These are phyloP conservation scores for Hemisphaericaspora xylanilytica DNA, from an alignment of 1,139 yeast genomes.

Conservation along the genomic window DNA sequence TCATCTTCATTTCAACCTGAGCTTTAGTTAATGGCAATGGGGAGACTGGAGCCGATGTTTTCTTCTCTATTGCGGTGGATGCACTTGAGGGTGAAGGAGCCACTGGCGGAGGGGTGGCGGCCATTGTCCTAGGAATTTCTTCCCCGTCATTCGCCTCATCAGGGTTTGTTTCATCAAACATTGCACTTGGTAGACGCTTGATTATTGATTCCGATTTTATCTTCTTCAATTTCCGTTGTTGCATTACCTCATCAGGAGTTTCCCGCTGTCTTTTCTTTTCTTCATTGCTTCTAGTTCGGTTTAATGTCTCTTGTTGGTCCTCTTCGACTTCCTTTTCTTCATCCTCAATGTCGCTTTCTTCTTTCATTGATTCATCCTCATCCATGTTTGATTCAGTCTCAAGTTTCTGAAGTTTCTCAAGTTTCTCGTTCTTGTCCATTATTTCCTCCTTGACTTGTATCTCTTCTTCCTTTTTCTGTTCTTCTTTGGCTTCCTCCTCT, in stretches of 20 bases:
- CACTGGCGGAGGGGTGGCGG: neutral
- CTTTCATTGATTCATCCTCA: slow-evolving; percentile 1
- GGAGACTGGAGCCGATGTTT: slow-evolving; percentile 19
- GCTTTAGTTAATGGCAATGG: slow-evolving; percentile 28
- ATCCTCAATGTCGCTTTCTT: neutral
- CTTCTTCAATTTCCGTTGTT: slow-evolving; percentile 13
- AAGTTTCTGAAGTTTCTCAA: neutral
- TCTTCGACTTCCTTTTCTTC: slow-evolving; percentile 5
- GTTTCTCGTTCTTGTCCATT: neutral
- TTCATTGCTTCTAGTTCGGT: neutral
- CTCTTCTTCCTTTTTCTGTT: slow-evolving; percentile 9
- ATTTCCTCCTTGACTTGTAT: neutral
- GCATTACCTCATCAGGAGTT: neutral
- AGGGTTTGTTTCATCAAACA: slow-evolving; percentile 10
- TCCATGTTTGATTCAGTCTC: neutral
- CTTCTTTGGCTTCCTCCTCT: slow-evolving; percentile 19
- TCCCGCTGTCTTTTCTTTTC: slow-evolving; percentile 6
- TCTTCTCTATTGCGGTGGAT: slow-evolving; percentile 8
- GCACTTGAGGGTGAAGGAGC: neutral
- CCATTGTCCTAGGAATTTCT: neutral
- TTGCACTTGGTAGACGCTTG: slow-evolving; percentile 16
- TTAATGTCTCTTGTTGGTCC: slow-evolving; percentile 1
- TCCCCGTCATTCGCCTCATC: neutral
- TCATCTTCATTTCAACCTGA: slow-evolving; percentile 38
- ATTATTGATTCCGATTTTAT: slow-evolving; percentile 17